Evolutionary conservation across 2,329 filamentous ascomycete genomes (phyloP), one percentile per base, ranked within the genome.

Genomic region (Fulvia fulva): DNA sequence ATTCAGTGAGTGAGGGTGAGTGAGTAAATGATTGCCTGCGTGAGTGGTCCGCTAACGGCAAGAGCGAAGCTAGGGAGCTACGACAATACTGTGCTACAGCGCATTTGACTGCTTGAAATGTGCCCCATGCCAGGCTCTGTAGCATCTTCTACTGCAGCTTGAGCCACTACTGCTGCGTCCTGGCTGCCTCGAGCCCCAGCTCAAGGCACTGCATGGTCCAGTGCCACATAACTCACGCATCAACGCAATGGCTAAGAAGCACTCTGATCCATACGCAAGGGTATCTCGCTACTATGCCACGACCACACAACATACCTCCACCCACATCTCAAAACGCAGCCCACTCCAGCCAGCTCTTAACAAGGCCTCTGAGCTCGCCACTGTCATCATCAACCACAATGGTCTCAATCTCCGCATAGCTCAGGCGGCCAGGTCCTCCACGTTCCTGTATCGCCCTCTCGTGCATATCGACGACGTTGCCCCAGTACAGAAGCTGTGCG

Each of bases 261-360:
- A 19, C 16, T 19, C 12, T n/a, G 12, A 16, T 14, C 6, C 14
- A 41, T n/a, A 41, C 19, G 19, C 37, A 16, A n/a, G 9, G 5
- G 16, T 19, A 41, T 41, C 37, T 41, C n/a, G 37, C 16, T 19
- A 41, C 5, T 19, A 41, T n/a, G 5, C 3, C n/a, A n/a, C n/a
- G n/a, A n/a, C 16, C 30, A 34, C 30, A 30, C 28, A 3, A 2
- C 30, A 34, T 34, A 11, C 30, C 30, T 11, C 30, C 49, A 28
- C 52, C 30, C 30, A 50, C 49, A 57, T 34, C 22, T 80, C 70
- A 85, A 70, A 86, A 83, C 71, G 80, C 79, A 67, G 83, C 83
- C 80, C 85, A 80, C 63, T 97, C 92, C 73, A 97, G 90, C 93
- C 93, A 97, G 67, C 85, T 90, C 59, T 90, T 90, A 49, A 97